Conservation (phyloP, 2,329 filamentous ascomycete species). For the Diatrype stigma region DNA sequence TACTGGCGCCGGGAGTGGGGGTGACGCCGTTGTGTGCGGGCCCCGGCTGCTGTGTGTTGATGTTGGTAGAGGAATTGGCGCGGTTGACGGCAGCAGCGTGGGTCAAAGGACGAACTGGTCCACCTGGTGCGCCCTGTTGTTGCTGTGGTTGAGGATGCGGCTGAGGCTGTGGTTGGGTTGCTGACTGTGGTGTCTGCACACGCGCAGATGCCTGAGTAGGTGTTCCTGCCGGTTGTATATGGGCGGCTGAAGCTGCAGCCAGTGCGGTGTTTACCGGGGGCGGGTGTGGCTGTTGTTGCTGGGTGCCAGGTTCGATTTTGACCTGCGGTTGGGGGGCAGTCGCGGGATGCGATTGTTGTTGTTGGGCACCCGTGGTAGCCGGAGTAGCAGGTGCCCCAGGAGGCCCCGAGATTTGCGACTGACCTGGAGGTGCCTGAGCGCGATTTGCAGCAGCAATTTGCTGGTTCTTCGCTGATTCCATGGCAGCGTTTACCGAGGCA, state of each 20-base stretch:
- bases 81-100: conserved; percentile 27
- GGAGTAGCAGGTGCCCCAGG: conserved; percentile 19
- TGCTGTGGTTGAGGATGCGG: conserved; percentile 1
- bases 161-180: conserved; percentile 6
- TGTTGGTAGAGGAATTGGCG: conserved; percentile 26
- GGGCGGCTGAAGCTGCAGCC: conserved; percentile 30
- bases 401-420: conserved; percentile 18
- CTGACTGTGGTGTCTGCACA: conserved; percentile 45
- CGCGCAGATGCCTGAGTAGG: conserved; percentile 46
- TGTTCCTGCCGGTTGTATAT: conserved; percentile 40
- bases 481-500: conserved; percentile 28
- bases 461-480: conserved; percentile 28
- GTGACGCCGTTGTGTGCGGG: conserved; percentile 17
- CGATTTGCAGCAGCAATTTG: conserved; percentile 22
- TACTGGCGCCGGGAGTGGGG: conserved; percentile 20
- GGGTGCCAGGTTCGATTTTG: conserved; percentile 32
- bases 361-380: conserved; percentile 23
- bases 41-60: conserved; percentile 20
- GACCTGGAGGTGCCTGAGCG: conserved; percentile 10
- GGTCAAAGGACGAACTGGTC: conserved; percentile 20
- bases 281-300: conserved; percentile 29
- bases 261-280: conserved; percentile 47
- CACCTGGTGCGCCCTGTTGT: conserved; percentile 8
- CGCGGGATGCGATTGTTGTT: conserved; percentile 16
- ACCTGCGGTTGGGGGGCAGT: conserved; percentile 24